These are phyloP conservation scores for Saccharum officinarum DNA, from an alignment of 176 grass and related monocot species.

Conservation along the genomic window DNA sequence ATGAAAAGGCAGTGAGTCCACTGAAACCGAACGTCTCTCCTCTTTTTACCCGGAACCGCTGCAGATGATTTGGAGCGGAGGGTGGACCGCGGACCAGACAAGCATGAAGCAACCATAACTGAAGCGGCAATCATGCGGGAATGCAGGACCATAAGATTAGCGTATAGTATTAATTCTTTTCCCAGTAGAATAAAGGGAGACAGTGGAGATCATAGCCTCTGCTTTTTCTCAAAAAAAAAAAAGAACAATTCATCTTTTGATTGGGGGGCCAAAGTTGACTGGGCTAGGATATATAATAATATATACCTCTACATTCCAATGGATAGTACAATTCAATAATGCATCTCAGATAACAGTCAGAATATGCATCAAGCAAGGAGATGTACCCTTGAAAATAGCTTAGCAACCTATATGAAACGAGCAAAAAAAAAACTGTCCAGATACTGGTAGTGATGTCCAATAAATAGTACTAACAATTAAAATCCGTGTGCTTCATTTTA, in stretches of 20 bases:
- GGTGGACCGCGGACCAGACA: not conserved
- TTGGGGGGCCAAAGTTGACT: not conserved
- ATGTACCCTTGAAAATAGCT: not conserved
- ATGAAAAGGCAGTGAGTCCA: not conserved
- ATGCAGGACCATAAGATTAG: constrained; percentile 24
- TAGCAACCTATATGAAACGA: not conserved
- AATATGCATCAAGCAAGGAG: not conserved
- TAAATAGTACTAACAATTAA: not conserved
- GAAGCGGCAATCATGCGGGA: constrained; percentile 27
- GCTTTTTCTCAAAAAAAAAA: not conserved
- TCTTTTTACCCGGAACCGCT: not conserved
- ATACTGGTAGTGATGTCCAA: not conserved
- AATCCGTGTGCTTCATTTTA: constrained; percentile 27
- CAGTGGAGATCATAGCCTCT: not conserved
- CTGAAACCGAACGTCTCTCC: not conserved
- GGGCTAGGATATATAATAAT: not conserved
- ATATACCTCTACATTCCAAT: not conserved
- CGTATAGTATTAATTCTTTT: not conserved
- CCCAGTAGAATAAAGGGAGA: constrained; percentile 5
- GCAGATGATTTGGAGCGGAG: constrained; percentile 8
- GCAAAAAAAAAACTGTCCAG: not conserved
- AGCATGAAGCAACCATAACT: not conserved
- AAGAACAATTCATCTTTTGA: not conserved
- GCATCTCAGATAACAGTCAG: not conserved
- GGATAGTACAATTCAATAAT: not conserved